phyloP scores from a whole-genome alignment of 352 stramenopile species.

The Pseudoperonospora humuli region DNA sequence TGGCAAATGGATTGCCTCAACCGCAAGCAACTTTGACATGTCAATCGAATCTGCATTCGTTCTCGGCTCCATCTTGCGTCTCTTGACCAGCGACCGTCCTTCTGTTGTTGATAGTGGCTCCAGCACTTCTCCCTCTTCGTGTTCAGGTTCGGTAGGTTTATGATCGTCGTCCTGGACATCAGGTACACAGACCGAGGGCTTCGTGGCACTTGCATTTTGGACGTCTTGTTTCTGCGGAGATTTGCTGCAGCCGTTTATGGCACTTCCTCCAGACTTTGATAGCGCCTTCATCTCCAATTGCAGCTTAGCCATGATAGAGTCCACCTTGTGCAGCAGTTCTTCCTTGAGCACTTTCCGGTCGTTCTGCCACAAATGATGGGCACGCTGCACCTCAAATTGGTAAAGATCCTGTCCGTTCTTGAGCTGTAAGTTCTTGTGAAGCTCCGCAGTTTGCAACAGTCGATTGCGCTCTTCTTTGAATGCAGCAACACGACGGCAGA shows the following conservation, averaged over 20 bases:
- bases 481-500: slow-evolving; percentile 69
- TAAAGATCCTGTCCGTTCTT: slow-evolving; percentile 77
- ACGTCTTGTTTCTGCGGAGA: slow-evolving; percentile 2
- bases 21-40: slow-evolving; percentile 25
- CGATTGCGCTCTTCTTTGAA: slow-evolving; percentile 79
- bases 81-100: slow-evolving; percentile 24
- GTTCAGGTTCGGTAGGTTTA: slow-evolving; percentile 7
- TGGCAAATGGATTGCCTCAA: slow-evolving; percentile 39
- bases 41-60: slow-evolving; percentile 8
- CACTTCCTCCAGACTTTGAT: slow-evolving; percentile 17
- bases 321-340: slow-evolving; percentile 38
- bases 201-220: not conserved
- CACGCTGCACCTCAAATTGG: slow-evolving; percentile 67
- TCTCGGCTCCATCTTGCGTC: slow-evolving; percentile 34
- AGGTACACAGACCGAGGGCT: slow-evolving; percentile 7
- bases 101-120: slow-evolving; percentile 9
- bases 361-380: slow-evolving; percentile 59
- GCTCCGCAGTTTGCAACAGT: slow-evolving; percentile 61
- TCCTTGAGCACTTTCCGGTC: slow-evolving; percentile 49
- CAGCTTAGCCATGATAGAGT: slow-evolving; percentile 41
- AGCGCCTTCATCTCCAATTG: slow-evolving; percentile 41
- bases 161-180: slow-evolving; percentile 4
- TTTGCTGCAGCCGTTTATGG: slow-evolving; percentile 4
- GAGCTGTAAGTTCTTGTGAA: slow-evolving; percentile 80
- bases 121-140: slow-evolving; percentile 22